Evolutionary conservation across 257 asterid species (phyloP).

Genomic region (Solanum chilense): DNA sequence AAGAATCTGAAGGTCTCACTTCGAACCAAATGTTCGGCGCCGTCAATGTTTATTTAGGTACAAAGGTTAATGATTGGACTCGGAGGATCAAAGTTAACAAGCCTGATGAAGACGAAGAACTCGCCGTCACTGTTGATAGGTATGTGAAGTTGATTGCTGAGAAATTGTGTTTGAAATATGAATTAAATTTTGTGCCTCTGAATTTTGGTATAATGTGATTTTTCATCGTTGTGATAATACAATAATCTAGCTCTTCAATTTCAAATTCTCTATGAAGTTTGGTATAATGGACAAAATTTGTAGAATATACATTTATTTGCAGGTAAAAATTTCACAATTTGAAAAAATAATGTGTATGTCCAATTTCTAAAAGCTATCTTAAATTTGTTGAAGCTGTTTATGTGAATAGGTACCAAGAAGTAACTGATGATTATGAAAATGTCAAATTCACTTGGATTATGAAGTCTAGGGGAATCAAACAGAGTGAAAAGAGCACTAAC

Average conservation of each 20-base stretch:
- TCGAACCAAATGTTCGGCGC: constrained; percentile 54
- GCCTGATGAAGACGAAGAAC: constrained; percentile 37
- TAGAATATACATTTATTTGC: neutral
- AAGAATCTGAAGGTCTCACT: constrained; percentile 60
- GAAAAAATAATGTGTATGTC: neutral
- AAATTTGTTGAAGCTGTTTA: neutral
- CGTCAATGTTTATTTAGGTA: constrained; percentile 37
- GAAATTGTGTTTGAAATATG: neutral
- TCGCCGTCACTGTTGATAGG: constrained; percentile 41
- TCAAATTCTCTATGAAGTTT: neutral
- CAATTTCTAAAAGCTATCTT: neutral
- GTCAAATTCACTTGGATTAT: constrained; percentile 38
- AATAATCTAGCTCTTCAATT: neutral
- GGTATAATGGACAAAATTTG: neutral
- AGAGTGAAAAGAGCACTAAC: neutral
- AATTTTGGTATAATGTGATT: too few relatives aligned
- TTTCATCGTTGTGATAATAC: too few relatives aligned
- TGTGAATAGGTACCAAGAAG: constrained; percentile 29
- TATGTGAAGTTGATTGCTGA: neutral
- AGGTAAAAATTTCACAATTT: neutral
- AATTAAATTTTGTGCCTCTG: neutral
- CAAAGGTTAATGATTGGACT: constrained; percentile 38
- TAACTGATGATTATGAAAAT: constrained; percentile 21
- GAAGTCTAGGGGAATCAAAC: constrained; percentile 26
- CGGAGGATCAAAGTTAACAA: constrained; percentile 49